phyloP scores from a whole-genome alignment of 2,329 filamentous ascomycete genomes.

The Ramularia endophylla region DNA sequence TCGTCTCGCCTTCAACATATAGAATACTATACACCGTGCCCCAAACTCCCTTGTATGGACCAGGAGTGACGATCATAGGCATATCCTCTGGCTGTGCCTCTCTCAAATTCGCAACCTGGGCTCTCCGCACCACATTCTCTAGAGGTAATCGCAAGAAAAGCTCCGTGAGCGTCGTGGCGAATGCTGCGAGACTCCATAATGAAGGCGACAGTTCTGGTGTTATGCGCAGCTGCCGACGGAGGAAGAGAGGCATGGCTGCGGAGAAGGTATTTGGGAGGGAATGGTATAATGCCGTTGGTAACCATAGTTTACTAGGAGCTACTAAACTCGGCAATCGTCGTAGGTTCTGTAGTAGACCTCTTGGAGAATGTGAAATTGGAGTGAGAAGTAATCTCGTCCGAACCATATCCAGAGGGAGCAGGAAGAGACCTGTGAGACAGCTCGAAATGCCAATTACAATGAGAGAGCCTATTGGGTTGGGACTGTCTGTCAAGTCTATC shows the following conservation, averaged over 20 bases:
- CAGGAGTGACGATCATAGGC: constrained; percentile 73
- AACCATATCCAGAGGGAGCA: constrained; percentile 84
- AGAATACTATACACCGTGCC: constrained; percentile 87
- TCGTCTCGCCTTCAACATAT: constrained; percentile 66
- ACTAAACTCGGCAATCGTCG: constrained; percentile 66
- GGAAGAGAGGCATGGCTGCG: constrained; percentile 74
- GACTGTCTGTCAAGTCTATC: constrained; percentile 72
- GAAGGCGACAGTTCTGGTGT: constrained; percentile 76
- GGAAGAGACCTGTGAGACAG: constrained; percentile 66
- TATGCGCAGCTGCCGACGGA: constrained; percentile 78
- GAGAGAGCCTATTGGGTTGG: constrained; percentile 75
- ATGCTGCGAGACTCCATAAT: constrained; percentile 75
- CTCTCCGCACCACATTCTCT: constrained; percentile 84
- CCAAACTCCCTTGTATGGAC: constrained; percentile 77
- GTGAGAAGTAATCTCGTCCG: constrained; percentile 84
- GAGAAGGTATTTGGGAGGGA: constrained; percentile 78
- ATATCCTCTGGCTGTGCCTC: constrained; percentile 29
- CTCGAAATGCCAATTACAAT: constrained; percentile 63
- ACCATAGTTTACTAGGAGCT: constrained; percentile 61
- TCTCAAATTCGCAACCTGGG: constrained; percentile 56
- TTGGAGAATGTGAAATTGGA: constrained; percentile 60
- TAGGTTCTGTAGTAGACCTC: constrained; percentile 72
- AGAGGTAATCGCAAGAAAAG: constrained; percentile 83
- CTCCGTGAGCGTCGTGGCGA: constrained; percentile 71
- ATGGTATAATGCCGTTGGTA: constrained; percentile 81